These are phyloP conservation scores for Sporobolomyces phaffii DNA, from an alignment of 768 basidiomycete species.

Conservation along the genomic window DNA sequence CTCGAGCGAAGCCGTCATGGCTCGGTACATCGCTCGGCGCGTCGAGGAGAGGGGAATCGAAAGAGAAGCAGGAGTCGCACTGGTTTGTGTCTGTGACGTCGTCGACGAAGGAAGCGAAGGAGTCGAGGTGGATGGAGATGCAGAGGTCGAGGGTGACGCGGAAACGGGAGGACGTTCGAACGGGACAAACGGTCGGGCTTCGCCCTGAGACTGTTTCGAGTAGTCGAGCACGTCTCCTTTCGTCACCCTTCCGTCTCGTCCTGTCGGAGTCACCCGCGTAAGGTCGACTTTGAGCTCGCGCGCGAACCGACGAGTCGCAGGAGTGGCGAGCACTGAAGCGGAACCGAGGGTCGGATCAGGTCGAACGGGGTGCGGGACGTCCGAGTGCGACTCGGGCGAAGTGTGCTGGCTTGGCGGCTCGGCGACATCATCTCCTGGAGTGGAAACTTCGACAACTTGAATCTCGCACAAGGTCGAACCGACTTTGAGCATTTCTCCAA, in stretches of 20 bases:
- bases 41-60: constrained; percentile 58
- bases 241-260: constrained; percentile 67
- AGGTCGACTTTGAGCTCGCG: constrained; percentile 62
- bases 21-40: constrained; percentile 79
- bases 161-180: background rate
- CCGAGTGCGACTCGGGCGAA: background rate
- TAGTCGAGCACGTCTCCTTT: constrained; percentile 56
- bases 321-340: constrained; percentile 59
- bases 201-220: background rate
- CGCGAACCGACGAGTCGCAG: constrained; percentile 72
- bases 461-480: constrained; percentile 68
- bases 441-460: constrained; percentile 56
- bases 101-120: background rate
- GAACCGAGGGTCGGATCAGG: constrained; percentile 1
- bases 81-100: no score
- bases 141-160: background rate
- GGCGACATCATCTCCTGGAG: background rate
- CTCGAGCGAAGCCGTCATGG: constrained; percentile 69
- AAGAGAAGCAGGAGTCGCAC: no score
- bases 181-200: background rate
- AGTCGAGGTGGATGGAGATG: background rate
- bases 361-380: constrained; percentile 10
- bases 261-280: constrained; percentile 60
- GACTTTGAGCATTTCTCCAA: constrained; percentile 72
- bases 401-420: background rate